A percentile compares a stretch with the other conserved stretches of the same genome.
Conservation (phyloP, 805 yeast species). For the Kodamaea jinghongensis region DNA sequence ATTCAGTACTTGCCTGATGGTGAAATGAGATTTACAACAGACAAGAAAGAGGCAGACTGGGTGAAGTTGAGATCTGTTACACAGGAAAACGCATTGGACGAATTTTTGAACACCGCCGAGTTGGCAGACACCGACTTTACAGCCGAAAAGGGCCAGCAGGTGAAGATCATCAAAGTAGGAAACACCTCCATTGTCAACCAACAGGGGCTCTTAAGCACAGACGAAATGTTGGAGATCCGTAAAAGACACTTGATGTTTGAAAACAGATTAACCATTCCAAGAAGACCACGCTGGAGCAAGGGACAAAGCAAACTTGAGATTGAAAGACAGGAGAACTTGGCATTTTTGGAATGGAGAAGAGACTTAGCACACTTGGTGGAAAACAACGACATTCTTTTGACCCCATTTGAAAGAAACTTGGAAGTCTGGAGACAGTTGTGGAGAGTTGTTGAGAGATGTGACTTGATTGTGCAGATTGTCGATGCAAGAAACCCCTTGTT, state of each 20-base stretch:
- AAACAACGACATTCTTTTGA: slow-evolving; percentile 76
- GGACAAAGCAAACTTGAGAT: slow-evolving; percentile 70
- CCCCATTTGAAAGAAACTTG: slow-evolving; percentile 95
- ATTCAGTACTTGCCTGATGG: slow-evolving; percentile 79
- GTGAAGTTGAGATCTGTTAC: slow-evolving; percentile 90
- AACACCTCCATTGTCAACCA: slow-evolving; percentile 41
- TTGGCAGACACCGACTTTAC: slow-evolving; percentile 95
- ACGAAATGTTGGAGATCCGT: slow-evolving; percentile 60
- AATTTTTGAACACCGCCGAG: slow-evolving; percentile 91
- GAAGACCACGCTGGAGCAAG: slow-evolving; percentile 85
- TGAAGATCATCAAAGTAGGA: slow-evolving; percentile 78
- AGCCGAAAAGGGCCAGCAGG: slow-evolving; percentile 81
- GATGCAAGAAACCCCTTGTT: slow-evolving; percentile 94
- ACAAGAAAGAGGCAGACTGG: slow-evolving; percentile 82
- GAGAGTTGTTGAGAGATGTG: slow-evolving; percentile 96
- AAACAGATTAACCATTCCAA: slow-evolving; percentile 76
- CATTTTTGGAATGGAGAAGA: slow-evolving; percentile 94
- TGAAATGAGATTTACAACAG: slow-evolving; percentile 84
- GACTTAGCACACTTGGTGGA: slow-evolving; percentile 83
- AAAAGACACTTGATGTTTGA: slow-evolving; percentile 66
- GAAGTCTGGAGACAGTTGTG: slow-evolving; percentile 98
- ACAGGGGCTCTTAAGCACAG: slow-evolving; percentile 55
- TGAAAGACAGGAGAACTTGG: slow-evolving; percentile 82
- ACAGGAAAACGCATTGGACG: slow-evolving; percentile 91
- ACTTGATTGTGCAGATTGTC: slow-evolving; percentile 92